Base-by-base conservation (phyloP, 805 yeast genomes). In the Metschnikowia reukaufii region DNA sequence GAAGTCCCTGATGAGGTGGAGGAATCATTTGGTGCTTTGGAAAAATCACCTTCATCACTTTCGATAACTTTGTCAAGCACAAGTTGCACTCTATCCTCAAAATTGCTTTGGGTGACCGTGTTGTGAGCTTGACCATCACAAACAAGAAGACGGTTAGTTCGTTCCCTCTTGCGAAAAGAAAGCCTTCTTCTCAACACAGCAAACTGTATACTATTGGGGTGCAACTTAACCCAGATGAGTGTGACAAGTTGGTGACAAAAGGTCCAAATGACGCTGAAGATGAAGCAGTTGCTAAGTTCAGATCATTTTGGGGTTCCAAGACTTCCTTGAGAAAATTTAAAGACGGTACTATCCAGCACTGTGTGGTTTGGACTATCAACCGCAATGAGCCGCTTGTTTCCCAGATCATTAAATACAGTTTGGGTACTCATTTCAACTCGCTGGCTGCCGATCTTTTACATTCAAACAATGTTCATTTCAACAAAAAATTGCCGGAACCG, bases 291-390 rank as follows among this genome's bases (percentile, higher is more conserved):
- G 70, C 78, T 6, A 74, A 77, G 45, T 94, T 94, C 70, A 80
- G 86, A 55, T 69, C 79, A 5, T 91, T 94, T 61, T 94, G 99
- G 99, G 97, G 97, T 9, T 61, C 78, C 8, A 84, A 81, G 54
- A 82, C 96, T 0, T 88, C 94, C 12, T 73, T 94, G 46, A 82
- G 99, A 72, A 81, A 94, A 63, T 94, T 92, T 71, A 90, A 88
- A 61, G 96, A 94, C 66, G 97, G 97, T 32, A 74, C 85, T 4
- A 90, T 94, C 49, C 84, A 82, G 51, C 95, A 94, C 66, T 87
- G 96, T 63, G 95, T 94, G 46, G 85, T 90, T 25, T 94, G 98
- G 98, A 69, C 78, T 4, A 70, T 79, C 5, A 55, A 58, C 34
- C 66, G 78, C 17, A 68, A 73, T 18, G 83, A 80, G 46, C 85